phyloP scores from a whole-genome alignment of 441 rosid genomes.

The Kokia cookei region DNA sequence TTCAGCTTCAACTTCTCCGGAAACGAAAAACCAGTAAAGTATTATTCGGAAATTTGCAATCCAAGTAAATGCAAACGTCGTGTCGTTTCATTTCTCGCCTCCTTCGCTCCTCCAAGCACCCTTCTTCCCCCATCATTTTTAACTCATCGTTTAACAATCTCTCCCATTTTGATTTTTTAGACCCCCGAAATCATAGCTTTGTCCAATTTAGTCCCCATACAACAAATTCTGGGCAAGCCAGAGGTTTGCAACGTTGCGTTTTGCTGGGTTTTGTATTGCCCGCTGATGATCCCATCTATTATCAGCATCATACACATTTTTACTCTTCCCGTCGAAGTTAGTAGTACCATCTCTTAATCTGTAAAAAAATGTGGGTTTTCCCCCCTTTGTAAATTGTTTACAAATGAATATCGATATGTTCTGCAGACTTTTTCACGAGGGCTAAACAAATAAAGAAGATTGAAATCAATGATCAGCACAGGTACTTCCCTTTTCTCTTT shows the following conservation, averaged over 20 bases:
- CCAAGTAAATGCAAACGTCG: slow-evolving; percentile 43
- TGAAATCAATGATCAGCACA: slow-evolving; percentile 76
- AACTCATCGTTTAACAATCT: slow-evolving; percentile 1
- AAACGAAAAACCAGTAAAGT: neutral
- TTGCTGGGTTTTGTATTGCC: slow-evolving; percentile 36
- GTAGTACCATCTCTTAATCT: slow-evolving; percentile 5
- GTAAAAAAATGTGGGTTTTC: neutral
- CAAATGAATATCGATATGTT: neutral
- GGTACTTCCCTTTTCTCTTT: slow-evolving; percentile 28
- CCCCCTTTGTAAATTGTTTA: neutral
- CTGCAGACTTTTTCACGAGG: slow-evolving; percentile 70
- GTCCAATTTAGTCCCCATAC: slow-evolving; percentile 18
- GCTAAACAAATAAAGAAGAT: slow-evolving; percentile 73
- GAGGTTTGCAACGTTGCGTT: slow-evolving; percentile 24
- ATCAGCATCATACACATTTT: slow-evolving; percentile 13
- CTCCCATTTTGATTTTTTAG: neutral
- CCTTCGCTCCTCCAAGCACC: slow-evolving; percentile 27
- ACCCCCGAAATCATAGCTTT: slow-evolving; percentile 15
- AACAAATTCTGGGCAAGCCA: slow-evolving; percentile 11
- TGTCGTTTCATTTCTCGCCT: slow-evolving; percentile 48
- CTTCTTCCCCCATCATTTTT: slow-evolving; percentile 7
- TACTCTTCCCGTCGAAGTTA: slow-evolving; percentile 44
- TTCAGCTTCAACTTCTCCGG: neutral
- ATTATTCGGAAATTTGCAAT: neutral
- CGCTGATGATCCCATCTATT: slow-evolving; percentile 15